phyloP scores from a whole-genome alignment of 192 early-diverging fungal species.

The Coemansia sp. region DNA sequence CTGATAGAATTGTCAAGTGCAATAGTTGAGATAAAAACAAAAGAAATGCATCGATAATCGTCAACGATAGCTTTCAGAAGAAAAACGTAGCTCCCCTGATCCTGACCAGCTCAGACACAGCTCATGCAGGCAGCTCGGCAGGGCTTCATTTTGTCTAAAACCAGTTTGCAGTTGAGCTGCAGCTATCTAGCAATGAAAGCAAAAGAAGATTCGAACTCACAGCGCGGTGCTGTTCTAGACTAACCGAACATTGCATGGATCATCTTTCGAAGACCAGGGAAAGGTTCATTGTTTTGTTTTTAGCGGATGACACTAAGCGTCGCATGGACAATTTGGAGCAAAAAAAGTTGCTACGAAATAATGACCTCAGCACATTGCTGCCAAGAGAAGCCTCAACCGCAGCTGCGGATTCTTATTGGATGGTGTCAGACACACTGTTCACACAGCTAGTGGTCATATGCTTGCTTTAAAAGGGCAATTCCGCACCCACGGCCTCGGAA shows the following conservation, averaged over 20 bases:
- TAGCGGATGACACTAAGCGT: background rate
- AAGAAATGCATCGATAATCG: background rate
- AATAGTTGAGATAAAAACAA: background rate
- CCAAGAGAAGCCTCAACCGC: background rate
- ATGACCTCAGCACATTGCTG: background rate
- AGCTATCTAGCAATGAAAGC: background rate
- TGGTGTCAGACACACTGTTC: background rate
- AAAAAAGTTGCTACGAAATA: background rate
- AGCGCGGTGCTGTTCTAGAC: background rate
- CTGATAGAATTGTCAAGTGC: background rate
- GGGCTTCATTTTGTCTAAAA: background rate
- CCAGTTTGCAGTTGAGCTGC: background rate
- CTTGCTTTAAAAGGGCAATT: background rate
- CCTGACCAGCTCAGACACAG: background rate
- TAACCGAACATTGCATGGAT: background rate
- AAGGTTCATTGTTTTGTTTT: background rate
- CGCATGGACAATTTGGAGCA: background rate
- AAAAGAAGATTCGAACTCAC: background rate
- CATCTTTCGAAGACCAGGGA: background rate
- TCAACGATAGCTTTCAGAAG: background rate
- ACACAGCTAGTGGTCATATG: background rate
- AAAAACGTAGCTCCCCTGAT: background rate
- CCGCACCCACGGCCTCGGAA: background rate
- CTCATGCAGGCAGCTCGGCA: background rate
- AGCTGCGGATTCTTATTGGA: constrained; percentile 3